A percentile compares a stretch with the other conserved stretches of the same genome.
Conservation (phyloP, 2,329 filamentous ascomycete genomes). For the Paracamarosporium sp. region DNA sequence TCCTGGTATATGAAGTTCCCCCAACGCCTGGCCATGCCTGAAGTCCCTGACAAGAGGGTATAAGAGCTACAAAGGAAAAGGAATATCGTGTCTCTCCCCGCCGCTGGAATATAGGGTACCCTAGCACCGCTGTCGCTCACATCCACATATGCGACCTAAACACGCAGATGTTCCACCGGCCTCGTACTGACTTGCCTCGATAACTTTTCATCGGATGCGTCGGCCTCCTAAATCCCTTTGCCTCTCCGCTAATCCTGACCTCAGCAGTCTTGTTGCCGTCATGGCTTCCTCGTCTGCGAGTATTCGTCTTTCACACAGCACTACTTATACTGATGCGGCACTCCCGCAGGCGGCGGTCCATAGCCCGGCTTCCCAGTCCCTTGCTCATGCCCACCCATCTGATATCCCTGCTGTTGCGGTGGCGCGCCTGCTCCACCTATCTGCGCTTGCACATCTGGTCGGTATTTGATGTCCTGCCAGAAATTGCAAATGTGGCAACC, state of each 20-base stretch:
- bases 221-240: neutral
- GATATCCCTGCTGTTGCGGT: conserved; percentile 21
- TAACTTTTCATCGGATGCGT: neutral
- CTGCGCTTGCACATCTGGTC: conserved; percentile 45
- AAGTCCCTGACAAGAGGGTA: neutral
- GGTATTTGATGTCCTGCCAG: conserved; percentile 63
- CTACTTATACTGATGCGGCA: conserved; percentile 35
- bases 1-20: neutral
- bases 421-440: conserved; percentile 21
- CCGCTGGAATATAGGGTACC: neutral
- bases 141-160: neutral
- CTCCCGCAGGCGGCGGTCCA: conserved; percentile 25
- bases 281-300: neutral
- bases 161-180: neutral
- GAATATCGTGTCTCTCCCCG: neutral
- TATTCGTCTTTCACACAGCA: neutral
- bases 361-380: conserved; percentile 6
- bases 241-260: neutral
- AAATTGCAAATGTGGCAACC: conserved; percentile 79
- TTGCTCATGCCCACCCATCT: conserved; percentile 30
- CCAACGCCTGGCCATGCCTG: neutral
- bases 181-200: neutral
- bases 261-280: neutral
- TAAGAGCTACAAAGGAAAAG: neutral
- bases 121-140: neutral